Conservation (phyloP, 2,329 filamentous ascomycete species). For the Colletotrichum orchidophilum region DNA sequence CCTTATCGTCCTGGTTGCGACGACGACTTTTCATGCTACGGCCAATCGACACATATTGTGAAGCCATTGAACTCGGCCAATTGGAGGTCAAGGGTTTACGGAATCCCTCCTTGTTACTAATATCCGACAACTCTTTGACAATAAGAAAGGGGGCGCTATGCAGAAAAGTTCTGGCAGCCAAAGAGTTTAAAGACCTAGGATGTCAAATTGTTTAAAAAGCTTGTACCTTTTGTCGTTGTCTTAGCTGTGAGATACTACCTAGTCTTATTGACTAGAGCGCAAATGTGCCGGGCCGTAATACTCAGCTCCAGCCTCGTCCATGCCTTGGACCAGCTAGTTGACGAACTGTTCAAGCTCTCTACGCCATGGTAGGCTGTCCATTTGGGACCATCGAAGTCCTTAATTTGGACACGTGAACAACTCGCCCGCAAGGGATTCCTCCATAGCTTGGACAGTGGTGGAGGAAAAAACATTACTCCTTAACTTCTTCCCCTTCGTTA, state of each 20-base stretch:
- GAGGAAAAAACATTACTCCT: not conserved
- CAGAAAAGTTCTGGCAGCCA: too few relatives aligned
- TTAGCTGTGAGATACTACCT: not conserved
- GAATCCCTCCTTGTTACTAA: not conserved
- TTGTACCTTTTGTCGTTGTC: not conserved
- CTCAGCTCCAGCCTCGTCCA: slow-evolving; percentile 15
- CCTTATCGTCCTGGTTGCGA: not conserved
- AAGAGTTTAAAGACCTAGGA: not conserved
- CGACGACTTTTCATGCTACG: too few relatives aligned
- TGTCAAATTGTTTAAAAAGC: not conserved
- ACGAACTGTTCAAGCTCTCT: not conserved
- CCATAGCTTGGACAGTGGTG: not conserved
- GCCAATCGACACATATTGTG: not conserved
- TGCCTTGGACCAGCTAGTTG: not conserved
- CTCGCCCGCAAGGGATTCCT: not conserved
- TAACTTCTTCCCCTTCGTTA: not conserved
- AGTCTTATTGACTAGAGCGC: not conserved
- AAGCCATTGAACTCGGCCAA: not conserved
- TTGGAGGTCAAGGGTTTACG: not conserved
- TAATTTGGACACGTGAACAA: slow-evolving; percentile 2
- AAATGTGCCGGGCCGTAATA: not conserved
- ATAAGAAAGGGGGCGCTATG: too few relatives aligned
- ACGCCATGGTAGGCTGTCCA: slow-evolving; percentile 4
- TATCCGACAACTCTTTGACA: not conserved
- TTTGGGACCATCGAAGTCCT: slow-evolving; percentile 5